These are phyloP conservation scores for Maudiozyma turicensis DNA, from an alignment of 805 yeast genomes.

Conservation along the genomic window DNA sequence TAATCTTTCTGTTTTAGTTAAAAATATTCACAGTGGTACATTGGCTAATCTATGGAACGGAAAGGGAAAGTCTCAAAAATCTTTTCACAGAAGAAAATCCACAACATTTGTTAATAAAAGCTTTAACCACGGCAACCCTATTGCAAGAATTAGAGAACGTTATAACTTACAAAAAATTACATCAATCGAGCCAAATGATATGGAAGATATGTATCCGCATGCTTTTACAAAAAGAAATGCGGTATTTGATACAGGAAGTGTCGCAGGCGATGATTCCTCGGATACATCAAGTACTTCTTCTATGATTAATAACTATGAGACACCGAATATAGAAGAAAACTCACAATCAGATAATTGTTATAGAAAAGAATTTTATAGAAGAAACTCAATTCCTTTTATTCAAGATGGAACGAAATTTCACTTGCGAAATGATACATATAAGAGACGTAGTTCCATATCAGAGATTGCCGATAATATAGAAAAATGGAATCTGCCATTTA, in stretches of 20 bases:
- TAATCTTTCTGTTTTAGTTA: constrained; percentile 28
- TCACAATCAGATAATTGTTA: constrained; percentile 12
- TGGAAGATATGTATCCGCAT: not conserved
- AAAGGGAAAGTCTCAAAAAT: constrained; percentile 35
- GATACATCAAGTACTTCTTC: constrained; percentile 10
- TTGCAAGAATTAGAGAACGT: not conserved
- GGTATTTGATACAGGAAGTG: not conserved
- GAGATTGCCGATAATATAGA: constrained; percentile 19
- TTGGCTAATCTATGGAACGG: constrained; percentile 40
- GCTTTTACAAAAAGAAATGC: not conserved
- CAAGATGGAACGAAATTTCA: constrained; percentile 5
- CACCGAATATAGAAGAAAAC: constrained; percentile 11
- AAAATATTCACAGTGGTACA: constrained; percentile 27
- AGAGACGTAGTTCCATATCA: constrained; percentile 21
- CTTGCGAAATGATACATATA: not conserved
- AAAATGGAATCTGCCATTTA: constrained; percentile 25
- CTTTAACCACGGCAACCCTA: constrained; percentile 20
- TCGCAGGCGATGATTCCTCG: not conserved
- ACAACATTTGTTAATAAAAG: constrained; percentile 11
- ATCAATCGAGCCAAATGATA: constrained; percentile 10
- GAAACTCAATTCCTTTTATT: constrained; percentile 19
- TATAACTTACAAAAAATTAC: constrained; percentile 1
- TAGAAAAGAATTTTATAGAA: constrained; percentile 19
- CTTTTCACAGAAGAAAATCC: constrained; percentile 5
- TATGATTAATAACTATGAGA: constrained; percentile 21